Evolutionary conservation across 805 yeast genomes (phyloP).

Genomic region (Metschnikowia gruessii): DNA sequence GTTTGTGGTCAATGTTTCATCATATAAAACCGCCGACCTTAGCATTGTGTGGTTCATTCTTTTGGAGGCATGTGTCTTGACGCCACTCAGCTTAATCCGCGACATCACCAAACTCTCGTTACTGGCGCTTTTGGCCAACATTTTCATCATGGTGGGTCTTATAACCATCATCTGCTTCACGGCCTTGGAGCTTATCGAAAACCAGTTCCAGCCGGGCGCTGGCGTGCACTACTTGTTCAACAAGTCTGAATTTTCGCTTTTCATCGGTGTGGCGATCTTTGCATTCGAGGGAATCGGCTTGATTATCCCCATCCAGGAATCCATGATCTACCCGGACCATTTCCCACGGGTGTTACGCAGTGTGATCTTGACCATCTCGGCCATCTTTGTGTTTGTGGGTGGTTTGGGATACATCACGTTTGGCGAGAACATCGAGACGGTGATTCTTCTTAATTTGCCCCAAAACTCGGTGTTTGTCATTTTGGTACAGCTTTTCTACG

Average conservation of each 20-base stretch:
- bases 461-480: constrained; percentile 61
- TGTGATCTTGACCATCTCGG: constrained; percentile 62
- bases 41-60: constrained; percentile 45
- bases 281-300: constrained; percentile 88
- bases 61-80: constrained; percentile 54
- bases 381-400: constrained; percentile 62
- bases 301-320: constrained; percentile 77
- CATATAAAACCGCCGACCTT: constrained; percentile 37
- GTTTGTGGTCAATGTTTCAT: constrained; percentile 52
- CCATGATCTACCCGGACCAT: constrained; percentile 72
- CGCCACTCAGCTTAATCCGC: constrained; percentile 69
- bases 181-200: constrained; percentile 42
- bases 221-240: constrained; percentile 54
- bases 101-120: constrained; percentile 73
- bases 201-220: constrained; percentile 40
- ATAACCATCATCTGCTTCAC: constrained; percentile 60
- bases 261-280: constrained; percentile 80
- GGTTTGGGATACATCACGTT: constrained; percentile 67
- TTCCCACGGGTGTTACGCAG: constrained; percentile 62
- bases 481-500: constrained; percentile 66
- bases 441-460: constrained; percentile 69
- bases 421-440: constrained; percentile 63
- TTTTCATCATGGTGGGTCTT: constrained; percentile 64
- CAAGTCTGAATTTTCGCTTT: constrained; percentile 58
- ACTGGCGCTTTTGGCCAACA: constrained; percentile 69